Evolutionary conservation across 2,329 filamentous ascomycete species (phyloP).

Genomic region (Diaporthe sp.): DNA sequence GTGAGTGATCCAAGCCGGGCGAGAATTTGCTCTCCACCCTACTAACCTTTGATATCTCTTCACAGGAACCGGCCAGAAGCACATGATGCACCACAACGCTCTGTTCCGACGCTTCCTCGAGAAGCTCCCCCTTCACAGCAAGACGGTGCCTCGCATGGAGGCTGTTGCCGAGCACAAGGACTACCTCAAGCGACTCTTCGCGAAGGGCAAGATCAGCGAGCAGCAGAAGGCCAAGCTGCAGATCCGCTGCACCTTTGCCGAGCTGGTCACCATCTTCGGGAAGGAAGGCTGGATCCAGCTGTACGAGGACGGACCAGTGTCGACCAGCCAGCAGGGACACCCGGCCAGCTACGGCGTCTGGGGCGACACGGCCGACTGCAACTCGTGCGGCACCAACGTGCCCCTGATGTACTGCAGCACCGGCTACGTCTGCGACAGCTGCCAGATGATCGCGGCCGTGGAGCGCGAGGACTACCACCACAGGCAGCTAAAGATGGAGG

Average conservation of each 20-base stretch:
- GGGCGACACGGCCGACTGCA: slow-evolving; percentile 8
- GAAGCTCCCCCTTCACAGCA: slow-evolving; percentile 25
- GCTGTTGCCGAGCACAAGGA: slow-evolving; percentile 25
- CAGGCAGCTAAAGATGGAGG: slow-evolving; percentile 11
- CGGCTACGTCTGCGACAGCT: slow-evolving; percentile 31
- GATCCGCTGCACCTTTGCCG: slow-evolving; percentile 23
- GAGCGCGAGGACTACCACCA: slow-evolving; percentile 16
- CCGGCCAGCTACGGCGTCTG: slow-evolving; percentile 26
- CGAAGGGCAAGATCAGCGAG: neutral
- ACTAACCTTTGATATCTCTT: neutral
- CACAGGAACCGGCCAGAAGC: slow-evolving; percentile 30
- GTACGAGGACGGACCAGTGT: slow-evolving; percentile 20
- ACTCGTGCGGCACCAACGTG: slow-evolving; percentile 2
- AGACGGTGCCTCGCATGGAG: slow-evolving; percentile 11
- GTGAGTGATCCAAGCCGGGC: neutral
- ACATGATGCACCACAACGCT: slow-evolving; percentile 31
- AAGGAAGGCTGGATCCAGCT: slow-evolving; percentile 31
- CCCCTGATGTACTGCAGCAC: slow-evolving; percentile 26
- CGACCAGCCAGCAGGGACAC: slow-evolving; percentile 3
- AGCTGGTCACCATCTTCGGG: slow-evolving; percentile 29
- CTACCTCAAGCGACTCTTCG: slow-evolving; percentile 5
- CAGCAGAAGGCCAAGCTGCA: neutral
- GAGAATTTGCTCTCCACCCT: too few species aligned
- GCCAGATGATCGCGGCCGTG: neutral
- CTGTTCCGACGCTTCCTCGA: slow-evolving; percentile 34